Percentiles rank a stretch among this genome's conserved stretches.
Evolutionary conservation across 2,329 filamentous ascomycete genomes (phyloP).

Genomic region (Cadophora sp.): DNA sequence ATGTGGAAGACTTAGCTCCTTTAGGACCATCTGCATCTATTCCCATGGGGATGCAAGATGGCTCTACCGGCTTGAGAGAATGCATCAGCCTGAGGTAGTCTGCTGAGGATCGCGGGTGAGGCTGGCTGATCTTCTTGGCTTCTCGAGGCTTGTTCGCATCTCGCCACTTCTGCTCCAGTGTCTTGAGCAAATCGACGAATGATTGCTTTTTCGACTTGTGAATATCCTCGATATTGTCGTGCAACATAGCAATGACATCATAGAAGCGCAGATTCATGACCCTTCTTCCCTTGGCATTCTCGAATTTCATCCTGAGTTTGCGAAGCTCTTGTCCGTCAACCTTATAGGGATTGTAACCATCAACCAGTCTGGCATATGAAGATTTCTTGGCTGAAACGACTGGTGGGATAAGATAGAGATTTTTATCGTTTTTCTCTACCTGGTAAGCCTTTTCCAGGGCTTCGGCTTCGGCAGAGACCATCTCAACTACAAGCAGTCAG

Average conservation of each 20-base stretch:
- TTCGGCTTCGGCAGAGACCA: neutral
- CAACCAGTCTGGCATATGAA: neutral
- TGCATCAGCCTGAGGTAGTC: neutral
- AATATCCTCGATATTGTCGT: neutral
- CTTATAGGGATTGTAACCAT: neutral
- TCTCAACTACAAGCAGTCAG: neutral
- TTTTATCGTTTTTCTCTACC: neutral
- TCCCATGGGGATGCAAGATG: neutral
- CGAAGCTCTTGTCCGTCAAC: neutral
- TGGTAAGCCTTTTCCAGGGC: neutral
- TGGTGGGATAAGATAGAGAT: neutral
- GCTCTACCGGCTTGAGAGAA: neutral
- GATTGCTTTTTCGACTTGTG: neutral
- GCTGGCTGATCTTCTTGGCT: neutral
- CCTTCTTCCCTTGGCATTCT: neutral
- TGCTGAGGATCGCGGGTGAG: neutral
- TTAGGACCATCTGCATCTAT: neutral
- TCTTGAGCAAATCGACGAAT: neutral
- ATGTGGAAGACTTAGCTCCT: neutral
- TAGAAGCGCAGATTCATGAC: neutral
- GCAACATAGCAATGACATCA: neutral
- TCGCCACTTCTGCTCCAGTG: slow-evolving; percentile 2
- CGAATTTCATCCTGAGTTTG: neutral
- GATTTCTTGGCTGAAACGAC: neutral
- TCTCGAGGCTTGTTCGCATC: slow-evolving; percentile 8